phyloP scores from a whole-genome alignment of 257 asterid genomes.

The Salvia hispanica region DNA sequence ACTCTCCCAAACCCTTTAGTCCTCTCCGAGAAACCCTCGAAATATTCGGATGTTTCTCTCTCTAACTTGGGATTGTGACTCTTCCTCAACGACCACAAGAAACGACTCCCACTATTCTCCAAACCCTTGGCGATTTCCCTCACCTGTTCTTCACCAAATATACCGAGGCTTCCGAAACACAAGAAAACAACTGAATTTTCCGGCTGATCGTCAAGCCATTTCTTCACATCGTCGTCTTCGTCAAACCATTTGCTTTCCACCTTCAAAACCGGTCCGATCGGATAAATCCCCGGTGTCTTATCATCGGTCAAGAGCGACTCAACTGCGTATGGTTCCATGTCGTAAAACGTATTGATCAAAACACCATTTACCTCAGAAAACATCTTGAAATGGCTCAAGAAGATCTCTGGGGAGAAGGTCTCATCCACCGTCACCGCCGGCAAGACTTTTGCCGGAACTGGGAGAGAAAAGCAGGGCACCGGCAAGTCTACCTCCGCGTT shows the following conservation, averaged over 20 bases:
- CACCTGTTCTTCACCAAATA: conserved; percentile 46
- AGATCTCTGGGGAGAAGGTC: neutral
- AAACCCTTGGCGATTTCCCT: conserved; percentile 50
- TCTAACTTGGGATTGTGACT: no score
- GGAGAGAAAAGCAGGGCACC: no score
- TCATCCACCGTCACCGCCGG: neutral
- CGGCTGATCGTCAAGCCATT: conserved; percentile 55
- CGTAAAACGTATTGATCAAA: conserved; percentile 4
- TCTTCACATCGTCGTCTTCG: conserved; percentile 27
- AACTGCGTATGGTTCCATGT: conserved; percentile 10
- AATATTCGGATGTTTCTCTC: neutral
- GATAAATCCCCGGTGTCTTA: neutral
- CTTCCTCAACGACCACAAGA: conserved; percentile 55
- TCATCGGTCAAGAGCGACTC: neutral
- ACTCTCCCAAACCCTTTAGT: conserved; percentile 32
- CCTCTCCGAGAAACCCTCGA: conserved; percentile 39
- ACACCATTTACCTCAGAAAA: neutral
- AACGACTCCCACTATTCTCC: conserved; percentile 45
- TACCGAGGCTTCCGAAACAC: conserved; percentile 53
- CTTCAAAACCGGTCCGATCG: neutral
- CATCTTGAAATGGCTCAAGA: neutral
- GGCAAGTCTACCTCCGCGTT: neutral
- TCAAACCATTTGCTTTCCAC: no score
- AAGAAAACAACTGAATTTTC: conserved; percentile 49
- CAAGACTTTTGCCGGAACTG: neutral